Conservation (phyloP, 177 flowering plant species). For the Telopea speciosissima region DNA sequence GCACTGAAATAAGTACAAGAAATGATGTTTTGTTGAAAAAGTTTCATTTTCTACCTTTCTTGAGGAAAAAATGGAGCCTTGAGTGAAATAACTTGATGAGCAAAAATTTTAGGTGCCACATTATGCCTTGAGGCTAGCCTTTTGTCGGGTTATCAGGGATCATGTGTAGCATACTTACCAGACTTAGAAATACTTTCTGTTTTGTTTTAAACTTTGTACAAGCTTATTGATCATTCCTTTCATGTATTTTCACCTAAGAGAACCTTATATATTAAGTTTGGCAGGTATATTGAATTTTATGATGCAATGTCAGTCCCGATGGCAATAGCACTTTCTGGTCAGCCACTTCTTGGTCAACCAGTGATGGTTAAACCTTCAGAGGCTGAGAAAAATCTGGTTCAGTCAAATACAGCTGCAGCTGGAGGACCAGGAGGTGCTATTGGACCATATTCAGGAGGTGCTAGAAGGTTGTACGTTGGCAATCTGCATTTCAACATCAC, state of each 20-base stretch:
- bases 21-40: too few relatives aligned
- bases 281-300: slow-evolving; percentile 89
- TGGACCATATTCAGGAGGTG: slow-evolving; percentile 70
- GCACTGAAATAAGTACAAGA: too few relatives aligned
- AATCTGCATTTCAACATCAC: slow-evolving; percentile 77
- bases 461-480: slow-evolving; percentile 87
- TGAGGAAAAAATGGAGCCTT: too few relatives aligned
- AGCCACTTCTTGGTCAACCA: slow-evolving; percentile 74
- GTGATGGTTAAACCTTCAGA: slow-evolving; percentile 98
- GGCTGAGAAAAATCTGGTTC: slow-evolving; percentile 92
- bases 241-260: neutral
- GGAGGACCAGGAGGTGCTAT: slow-evolving; percentile 42
- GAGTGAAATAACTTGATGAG: too few relatives aligned
- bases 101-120: too few relatives aligned
- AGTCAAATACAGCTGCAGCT: slow-evolving; percentile 51
- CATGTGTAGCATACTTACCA: too few relatives aligned
- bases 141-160: too few relatives aligned
- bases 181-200: too few relatives aligned
- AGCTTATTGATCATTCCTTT: too few relatives aligned
- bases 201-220: too few relatives aligned
- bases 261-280: neutral
- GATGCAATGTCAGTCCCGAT: slow-evolving; percentile 94
- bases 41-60: too few relatives aligned
- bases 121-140: too few relatives aligned
- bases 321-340: slow-evolving; percentile 98